phyloP scores from a whole-genome alignment of 1,139 yeast genomes.

The Yamadazyma triangularis region DNA sequence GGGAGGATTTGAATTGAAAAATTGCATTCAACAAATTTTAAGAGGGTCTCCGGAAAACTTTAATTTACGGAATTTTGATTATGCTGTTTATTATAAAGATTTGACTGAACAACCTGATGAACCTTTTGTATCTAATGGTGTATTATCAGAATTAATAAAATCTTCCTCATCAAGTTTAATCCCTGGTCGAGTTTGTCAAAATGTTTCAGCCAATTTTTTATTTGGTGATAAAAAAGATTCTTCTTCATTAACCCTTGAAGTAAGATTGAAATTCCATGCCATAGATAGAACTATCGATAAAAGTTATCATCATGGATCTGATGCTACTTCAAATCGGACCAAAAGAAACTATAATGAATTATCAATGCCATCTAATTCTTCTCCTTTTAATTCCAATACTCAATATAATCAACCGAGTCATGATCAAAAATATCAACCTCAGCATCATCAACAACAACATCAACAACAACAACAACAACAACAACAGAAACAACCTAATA shows the following conservation, averaged over 20 bases:
- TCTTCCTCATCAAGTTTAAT: conserved; percentile 34
- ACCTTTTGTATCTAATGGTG: conserved; percentile 72
- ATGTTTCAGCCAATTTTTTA: conserved; percentile 50
- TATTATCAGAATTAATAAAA: conserved; percentile 42
- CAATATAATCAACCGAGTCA: neutral
- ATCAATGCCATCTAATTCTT: neutral
- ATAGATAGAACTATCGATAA: conserved; percentile 18
- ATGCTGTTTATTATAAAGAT: conserved; percentile 69
- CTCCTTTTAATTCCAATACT: neutral
- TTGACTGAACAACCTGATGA: conserved; percentile 69
- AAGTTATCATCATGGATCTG: neutral
- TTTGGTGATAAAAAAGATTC: conserved; percentile 40
- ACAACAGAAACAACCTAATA: conserved; percentile 5
- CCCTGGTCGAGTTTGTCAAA: conserved; percentile 72
- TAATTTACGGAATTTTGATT: conserved; percentile 46
- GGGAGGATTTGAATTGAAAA: conserved; percentile 54
- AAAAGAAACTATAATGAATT: conserved; percentile 1
- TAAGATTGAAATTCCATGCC: conserved; percentile 54
- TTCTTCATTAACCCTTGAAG: conserved; percentile 58
- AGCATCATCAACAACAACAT: conserved; percentile 8
- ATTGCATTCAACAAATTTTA: conserved; percentile 48
- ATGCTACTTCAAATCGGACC: conserved; percentile 1
- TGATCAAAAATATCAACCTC: conserved; percentile 1
- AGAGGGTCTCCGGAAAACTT: conserved; percentile 58
- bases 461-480: conserved; percentile 7